phyloP scores from a whole-genome alignment of 352 stramenopile species.

The Phytophthora aleatoria region DNA sequence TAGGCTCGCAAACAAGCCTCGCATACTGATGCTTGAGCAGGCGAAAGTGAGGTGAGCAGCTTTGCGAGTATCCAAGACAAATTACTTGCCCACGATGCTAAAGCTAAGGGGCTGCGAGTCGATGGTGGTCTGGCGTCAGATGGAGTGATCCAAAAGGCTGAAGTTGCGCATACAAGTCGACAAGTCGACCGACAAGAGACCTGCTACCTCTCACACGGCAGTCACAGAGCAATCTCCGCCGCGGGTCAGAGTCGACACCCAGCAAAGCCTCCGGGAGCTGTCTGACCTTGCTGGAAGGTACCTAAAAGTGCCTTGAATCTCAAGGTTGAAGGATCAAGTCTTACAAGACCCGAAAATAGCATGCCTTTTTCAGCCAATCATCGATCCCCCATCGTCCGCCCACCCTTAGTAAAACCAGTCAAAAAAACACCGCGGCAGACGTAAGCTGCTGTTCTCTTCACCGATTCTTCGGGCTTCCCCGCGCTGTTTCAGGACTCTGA shows the following conservation, averaged over 20 bases:
- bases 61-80: too few species aligned
- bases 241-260: background rate
- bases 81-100: too few species aligned
- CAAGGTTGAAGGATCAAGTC: too few species aligned
- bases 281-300: background rate
- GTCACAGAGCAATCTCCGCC: background rate
- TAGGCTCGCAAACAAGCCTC: too few species aligned
- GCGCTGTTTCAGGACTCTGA: background rate
- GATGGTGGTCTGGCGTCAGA: too few species aligned
- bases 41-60: too few species aligned
- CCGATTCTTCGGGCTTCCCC: background rate
- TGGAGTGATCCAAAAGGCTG: too few species aligned
- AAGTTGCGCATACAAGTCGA: too few species aligned
- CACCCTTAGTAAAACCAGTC: conserved; percentile 18
- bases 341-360: background rate
- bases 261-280: background rate
- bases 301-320: too few species aligned
- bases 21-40: too few species aligned
- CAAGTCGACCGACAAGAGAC: background rate
- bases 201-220: background rate
- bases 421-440: conserved; percentile 18
- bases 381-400: background rate
- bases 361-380: conserved; percentile 13
- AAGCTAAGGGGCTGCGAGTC: too few species aligned
- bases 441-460: conserved; percentile 4